phyloP scores from a whole-genome alignment of 2,329 filamentous ascomycete species.

The Aspergillus sclerotialis region DNA sequence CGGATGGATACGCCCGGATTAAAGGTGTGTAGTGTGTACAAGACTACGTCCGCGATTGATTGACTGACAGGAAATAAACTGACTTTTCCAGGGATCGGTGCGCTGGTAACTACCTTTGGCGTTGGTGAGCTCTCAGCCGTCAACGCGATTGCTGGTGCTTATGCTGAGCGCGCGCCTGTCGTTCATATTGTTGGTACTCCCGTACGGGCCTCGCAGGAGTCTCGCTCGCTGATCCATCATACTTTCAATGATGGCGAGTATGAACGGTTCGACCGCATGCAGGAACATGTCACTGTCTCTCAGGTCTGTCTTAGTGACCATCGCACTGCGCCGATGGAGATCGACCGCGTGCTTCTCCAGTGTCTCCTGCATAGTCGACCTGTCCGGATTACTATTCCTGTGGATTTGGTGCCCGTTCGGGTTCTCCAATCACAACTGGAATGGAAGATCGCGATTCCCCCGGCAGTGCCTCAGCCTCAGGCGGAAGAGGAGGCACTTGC shows the following conservation, averaged over 20 bases:
- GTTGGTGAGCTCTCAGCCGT: constrained; percentile 62
- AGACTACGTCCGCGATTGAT: too few species aligned
- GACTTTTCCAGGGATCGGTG: constrained; percentile 10
- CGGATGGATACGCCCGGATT: constrained; percentile 66
- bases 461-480: constrained; percentile 3
- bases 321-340: constrained; percentile 39
- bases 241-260: constrained; percentile 57
- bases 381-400: constrained; percentile 49
- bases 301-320: constrained; percentile 42
- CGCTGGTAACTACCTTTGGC: constrained; percentile 38
- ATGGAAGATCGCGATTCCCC: constrained; percentile 6
- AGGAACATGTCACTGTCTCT: constrained; percentile 42
- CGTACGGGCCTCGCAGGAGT: constrained; percentile 36
- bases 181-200: constrained; percentile 55
- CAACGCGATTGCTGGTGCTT: constrained; percentile 67
- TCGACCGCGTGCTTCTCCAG: constrained; percentile 45
- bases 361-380: constrained; percentile 50
- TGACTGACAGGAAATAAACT: too few species aligned
- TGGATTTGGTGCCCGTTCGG: constrained; percentile 41
- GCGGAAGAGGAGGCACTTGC: constrained; percentile 16
- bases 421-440: constrained; percentile 8
- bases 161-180: constrained; percentile 64
- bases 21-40: constrained; percentile 62
- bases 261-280: constrained; percentile 44
- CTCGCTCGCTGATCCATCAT: constrained; percentile 52